A percentile compares a stretch with the other conserved stretches of the same genome.
These are phyloP conservation scores for Cryphonectria japonica DNA, from an alignment of 2,329 filamentous ascomycete genomes.

Conservation along the genomic window DNA sequence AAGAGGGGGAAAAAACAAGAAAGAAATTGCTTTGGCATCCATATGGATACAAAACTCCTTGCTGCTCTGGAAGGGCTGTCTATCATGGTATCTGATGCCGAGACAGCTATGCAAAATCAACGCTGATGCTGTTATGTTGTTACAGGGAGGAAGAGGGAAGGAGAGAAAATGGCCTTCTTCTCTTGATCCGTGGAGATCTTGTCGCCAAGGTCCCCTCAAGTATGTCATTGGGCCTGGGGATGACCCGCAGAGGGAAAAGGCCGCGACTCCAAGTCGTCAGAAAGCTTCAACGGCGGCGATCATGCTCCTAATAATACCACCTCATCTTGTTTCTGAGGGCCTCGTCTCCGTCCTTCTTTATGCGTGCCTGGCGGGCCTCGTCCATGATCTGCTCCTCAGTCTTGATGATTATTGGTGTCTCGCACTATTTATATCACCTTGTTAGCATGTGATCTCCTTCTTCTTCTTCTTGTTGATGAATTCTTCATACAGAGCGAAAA, in stretches of 20 bases:
- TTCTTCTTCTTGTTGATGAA: not conserved
- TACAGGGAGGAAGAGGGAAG: not conserved
- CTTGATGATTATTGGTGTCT: slow-evolving; percentile 36
- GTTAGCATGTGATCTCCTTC: slow-evolving; percentile 4
- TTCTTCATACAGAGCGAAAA: not conserved
- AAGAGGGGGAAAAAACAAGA: too few species aligned
- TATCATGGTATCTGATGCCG: slow-evolving; percentile 13
- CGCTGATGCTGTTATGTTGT: slow-evolving; percentile 14
- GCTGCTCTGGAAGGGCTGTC: slow-evolving; percentile 18
- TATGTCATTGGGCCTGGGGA: not conserved
- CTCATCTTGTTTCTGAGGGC: slow-evolving; percentile 52
- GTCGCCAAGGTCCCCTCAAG: not conserved
- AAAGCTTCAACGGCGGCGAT: not conserved
- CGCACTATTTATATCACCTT: slow-evolving; percentile 17
- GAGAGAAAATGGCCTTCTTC: not conserved
- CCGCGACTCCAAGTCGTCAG: not conserved
- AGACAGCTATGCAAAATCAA: slow-evolving; percentile 6
- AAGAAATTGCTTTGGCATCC: not conserved
- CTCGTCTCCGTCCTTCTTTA: slow-evolving; percentile 50
- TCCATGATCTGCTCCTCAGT: slow-evolving; percentile 54
- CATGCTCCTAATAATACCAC: slow-evolving; percentile 36
- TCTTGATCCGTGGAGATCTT: not conserved
- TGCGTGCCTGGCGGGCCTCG: slow-evolving; percentile 45
- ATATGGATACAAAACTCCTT: slow-evolving; percentile 21
- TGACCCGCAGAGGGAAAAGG: too few species aligned